Evolutionary conservation across 306 rosid genomes (phyloP).

Genomic region (Cicer cuneatum): DNA sequence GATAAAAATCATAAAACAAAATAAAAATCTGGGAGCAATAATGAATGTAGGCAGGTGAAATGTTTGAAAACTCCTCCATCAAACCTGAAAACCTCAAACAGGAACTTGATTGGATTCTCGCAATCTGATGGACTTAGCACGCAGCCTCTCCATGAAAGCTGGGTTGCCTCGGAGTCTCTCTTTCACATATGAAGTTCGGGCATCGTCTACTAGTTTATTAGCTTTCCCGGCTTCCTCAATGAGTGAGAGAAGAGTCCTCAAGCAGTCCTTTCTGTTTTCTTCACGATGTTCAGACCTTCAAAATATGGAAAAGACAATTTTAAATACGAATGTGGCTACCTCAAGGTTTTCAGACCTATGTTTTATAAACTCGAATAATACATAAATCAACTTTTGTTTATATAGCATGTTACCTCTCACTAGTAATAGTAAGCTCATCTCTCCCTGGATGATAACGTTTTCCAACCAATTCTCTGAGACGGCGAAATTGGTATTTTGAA

Average conservation of each 20-base stretch:
- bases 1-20: slow-evolving; percentile 12
- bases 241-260: slow-evolving; percentile 84
- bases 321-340: slow-evolving; percentile 22
- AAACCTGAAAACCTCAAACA: slow-evolving; percentile 55
- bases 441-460: slow-evolving; percentile 94
- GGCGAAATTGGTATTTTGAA: slow-evolving; percentile 79
- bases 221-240: slow-evolving; percentile 97
- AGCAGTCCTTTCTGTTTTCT: slow-evolving; percentile 95
- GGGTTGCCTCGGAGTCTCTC: slow-evolving; percentile 77
- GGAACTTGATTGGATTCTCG: slow-evolving; percentile 53
- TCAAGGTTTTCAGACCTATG: slow-evolving; percentile 12
- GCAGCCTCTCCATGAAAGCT: slow-evolving; percentile 83
- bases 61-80: slow-evolving; percentile 38
- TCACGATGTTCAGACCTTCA: slow-evolving; percentile 92
- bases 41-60: slow-evolving; percentile 38
- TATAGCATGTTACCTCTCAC: slow-evolving; percentile 71
- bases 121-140: slow-evolving; percentile 58
- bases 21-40: slow-evolving; percentile 33
- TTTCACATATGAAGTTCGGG: slow-evolving; percentile 77
- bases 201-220: slow-evolving; percentile 75
- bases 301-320: slow-evolving; percentile 37
- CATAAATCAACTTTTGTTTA: slow-evolving; percentile 7
- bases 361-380: slow-evolving; percentile 12
- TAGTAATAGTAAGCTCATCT: slow-evolving; percentile 88
- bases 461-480: slow-evolving; percentile 87